Conservation (phyloP, 306 rosid genomes). For the Astragalus glycyphyllos region DNA sequence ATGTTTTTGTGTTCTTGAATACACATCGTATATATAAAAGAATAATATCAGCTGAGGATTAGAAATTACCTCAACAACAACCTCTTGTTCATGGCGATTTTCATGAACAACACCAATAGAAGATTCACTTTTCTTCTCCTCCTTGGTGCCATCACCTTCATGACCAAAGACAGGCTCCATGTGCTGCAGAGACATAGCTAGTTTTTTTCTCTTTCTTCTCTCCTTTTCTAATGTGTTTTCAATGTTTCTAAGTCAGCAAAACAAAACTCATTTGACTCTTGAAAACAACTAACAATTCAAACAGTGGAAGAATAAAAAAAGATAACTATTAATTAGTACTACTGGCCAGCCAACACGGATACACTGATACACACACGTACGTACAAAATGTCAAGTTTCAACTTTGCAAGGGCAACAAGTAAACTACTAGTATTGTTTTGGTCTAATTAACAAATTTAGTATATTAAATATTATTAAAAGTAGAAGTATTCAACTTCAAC, state of each 20-base stretch:
- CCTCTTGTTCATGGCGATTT: conserved; percentile 37
- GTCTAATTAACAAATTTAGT: too few species aligned
- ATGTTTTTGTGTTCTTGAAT: too few species aligned
- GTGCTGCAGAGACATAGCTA: neutral
- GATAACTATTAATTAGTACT: too few species aligned
- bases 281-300: conserved; percentile 7
- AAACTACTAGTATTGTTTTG: too few species aligned
- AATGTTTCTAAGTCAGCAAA: conserved; percentile 24
- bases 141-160: conserved; percentile 43
- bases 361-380: conserved; percentile 15
- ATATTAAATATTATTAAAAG: too few species aligned
- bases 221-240: neutral
- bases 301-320: neutral
- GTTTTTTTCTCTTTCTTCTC: neutral
- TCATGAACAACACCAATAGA: conserved; percentile 40
- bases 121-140: conserved; percentile 46
- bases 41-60: neutral
- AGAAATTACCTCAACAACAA: conserved; percentile 47
- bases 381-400: too few species aligned
- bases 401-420: too few species aligned
- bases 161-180: conserved; percentile 52
- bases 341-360: too few species aligned
- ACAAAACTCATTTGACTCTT: conserved; percentile 57
- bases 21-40: too few species aligned
- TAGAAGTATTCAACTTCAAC: too few species aligned